These are phyloP conservation scores for Yueomyces sp. DNA, from an alignment of 805 yeast species.

Conservation along the genomic window DNA sequence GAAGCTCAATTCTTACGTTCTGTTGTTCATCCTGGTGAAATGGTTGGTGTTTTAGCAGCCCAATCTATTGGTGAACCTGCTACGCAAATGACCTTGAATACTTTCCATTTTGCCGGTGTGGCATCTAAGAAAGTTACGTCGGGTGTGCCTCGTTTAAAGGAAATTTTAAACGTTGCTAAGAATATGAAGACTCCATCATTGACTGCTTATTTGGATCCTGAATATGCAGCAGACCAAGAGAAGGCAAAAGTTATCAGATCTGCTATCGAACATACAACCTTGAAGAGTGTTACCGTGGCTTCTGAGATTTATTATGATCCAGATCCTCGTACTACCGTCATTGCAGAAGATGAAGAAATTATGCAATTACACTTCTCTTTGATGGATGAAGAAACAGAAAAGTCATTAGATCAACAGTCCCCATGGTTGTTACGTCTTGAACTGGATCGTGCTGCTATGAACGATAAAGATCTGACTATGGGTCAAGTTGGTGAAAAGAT, in stretches of 20 bases:
- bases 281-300: slow-evolving; percentile 90
- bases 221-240: slow-evolving; percentile 77
- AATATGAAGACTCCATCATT: slow-evolving; percentile 98
- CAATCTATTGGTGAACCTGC: slow-evolving; percentile 98
- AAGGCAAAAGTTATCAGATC: slow-evolving; percentile 91
- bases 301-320: slow-evolving; percentile 97
- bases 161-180: slow-evolving; percentile 95
- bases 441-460: slow-evolving; percentile 96
- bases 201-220: slow-evolving; percentile 80
- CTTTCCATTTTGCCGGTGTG: slow-evolving; percentile 97
- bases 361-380: slow-evolving; percentile 95
- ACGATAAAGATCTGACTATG: slow-evolving; percentile 95
- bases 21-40: slow-evolving; percentile 91
- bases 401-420: slow-evolving; percentile 83
- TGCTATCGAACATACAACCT: slow-evolving; percentile 91
- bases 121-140: slow-evolving; percentile 91
- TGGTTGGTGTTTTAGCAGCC: slow-evolving; percentile 97
- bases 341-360: slow-evolving; percentile 92
- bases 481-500: slow-evolving; percentile 95
- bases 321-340: slow-evolving; percentile 93
- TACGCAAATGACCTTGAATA: slow-evolving; percentile 92
- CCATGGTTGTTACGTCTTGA: slow-evolving; percentile 97
- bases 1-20: slow-evolving; percentile 89
- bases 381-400: slow-evolving; percentile 96
- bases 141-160: slow-evolving; percentile 97